A percentile compares a stretch with the other conserved stretches of the same genome.
These are phyloP conservation scores for Astraeus odoratus DNA, from an alignment of 768 basidiomycete genomes.

Conservation along the genomic window DNA sequence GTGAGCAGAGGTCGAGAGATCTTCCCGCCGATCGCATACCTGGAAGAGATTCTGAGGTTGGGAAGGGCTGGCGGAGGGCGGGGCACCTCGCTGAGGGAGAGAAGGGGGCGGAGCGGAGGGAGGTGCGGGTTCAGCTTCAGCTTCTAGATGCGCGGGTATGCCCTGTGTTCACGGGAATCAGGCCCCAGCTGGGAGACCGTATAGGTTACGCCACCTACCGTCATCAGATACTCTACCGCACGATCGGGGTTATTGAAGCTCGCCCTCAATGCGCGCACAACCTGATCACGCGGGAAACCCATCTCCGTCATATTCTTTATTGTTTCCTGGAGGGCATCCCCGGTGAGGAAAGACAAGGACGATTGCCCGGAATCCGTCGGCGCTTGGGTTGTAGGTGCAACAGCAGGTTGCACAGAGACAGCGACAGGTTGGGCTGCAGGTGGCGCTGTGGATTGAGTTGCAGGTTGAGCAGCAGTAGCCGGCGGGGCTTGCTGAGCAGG, in stretches of 20 bases:
- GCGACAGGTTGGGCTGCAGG: slow-evolving; percentile 25
- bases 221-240: slow-evolving; percentile 98
- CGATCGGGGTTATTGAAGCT: slow-evolving; percentile 97
- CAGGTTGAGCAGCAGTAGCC: slow-evolving; percentile 28
- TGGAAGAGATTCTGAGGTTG: slow-evolving; percentile 85
- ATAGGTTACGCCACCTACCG: slow-evolving; percentile 39
- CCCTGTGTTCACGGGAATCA: slow-evolving; percentile 44
- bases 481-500: slow-evolving; percentile 28
- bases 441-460: slow-evolving; percentile 26
- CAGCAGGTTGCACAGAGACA: slow-evolving; percentile 23
- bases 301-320: slow-evolving; percentile 86
- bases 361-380: too few relatives aligned
- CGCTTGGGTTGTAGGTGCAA: slow-evolving; percentile 38
- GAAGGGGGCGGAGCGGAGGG: slow-evolving; percentile 26
- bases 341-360: slow-evolving; percentile 78
- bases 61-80: slow-evolving; percentile 29
- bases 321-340: slow-evolving; percentile 65
- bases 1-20: not conserved
- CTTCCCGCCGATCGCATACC: slow-evolving; percentile 33
- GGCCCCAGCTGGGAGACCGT: not conserved
- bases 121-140: slow-evolving; percentile 31
- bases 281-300: slow-evolving; percentile 87
- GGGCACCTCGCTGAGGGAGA: slow-evolving; percentile 30
- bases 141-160: slow-evolving; percentile 65
- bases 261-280: slow-evolving; percentile 79